Evolutionary conservation across 805 yeast genomes (phyloP).

Genomic region (Priceomyces carsonii): DNA sequence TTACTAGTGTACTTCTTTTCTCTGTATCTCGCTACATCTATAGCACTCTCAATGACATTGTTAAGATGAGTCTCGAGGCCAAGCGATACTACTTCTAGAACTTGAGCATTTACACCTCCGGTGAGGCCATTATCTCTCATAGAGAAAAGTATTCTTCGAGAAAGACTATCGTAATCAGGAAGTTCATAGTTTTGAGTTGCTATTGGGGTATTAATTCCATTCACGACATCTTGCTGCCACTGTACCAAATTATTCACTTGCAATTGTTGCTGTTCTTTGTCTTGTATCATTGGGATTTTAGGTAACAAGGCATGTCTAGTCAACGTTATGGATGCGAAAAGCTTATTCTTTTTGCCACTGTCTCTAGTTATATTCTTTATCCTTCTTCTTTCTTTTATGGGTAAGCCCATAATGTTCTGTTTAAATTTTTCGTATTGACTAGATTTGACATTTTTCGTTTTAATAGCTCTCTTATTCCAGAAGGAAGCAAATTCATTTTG

Average conservation of each 20-base stretch:
- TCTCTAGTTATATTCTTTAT: slow-evolving; percentile 82
- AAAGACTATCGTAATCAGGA: slow-evolving; percentile 74
- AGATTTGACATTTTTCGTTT: slow-evolving; percentile 50
- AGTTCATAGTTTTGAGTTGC: slow-evolving; percentile 76
- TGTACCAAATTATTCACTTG: slow-evolving; percentile 58
- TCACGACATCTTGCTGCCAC: slow-evolving; percentile 92
- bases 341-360: slow-evolving; percentile 73
- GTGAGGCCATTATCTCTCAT: slow-evolving; percentile 88
- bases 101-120: slow-evolving; percentile 75
- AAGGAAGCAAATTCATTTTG: slow-evolving; percentile 43
- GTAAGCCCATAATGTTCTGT: slow-evolving; percentile 81
- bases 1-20: slow-evolving; percentile 44
- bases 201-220: slow-evolving; percentile 79
- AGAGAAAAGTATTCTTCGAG: slow-evolving; percentile 71
- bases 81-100: slow-evolving; percentile 72
- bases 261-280: slow-evolving; percentile 43
- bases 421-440: slow-evolving; percentile 80
- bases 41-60: slow-evolving; percentile 68
- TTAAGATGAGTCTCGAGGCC: slow-evolving; percentile 84
- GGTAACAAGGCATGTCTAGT: slow-evolving; percentile 77
- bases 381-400: slow-evolving; percentile 81
- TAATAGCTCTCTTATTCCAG: slow-evolving; percentile 53
- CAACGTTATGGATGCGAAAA: slow-evolving; percentile 66
- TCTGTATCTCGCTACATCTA: slow-evolving; percentile 69
- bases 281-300: slow-evolving; percentile 75